Conservation (phyloP, 1,284 basidiomycete genomes). For the Stygiomarasmius scandens region DNA sequence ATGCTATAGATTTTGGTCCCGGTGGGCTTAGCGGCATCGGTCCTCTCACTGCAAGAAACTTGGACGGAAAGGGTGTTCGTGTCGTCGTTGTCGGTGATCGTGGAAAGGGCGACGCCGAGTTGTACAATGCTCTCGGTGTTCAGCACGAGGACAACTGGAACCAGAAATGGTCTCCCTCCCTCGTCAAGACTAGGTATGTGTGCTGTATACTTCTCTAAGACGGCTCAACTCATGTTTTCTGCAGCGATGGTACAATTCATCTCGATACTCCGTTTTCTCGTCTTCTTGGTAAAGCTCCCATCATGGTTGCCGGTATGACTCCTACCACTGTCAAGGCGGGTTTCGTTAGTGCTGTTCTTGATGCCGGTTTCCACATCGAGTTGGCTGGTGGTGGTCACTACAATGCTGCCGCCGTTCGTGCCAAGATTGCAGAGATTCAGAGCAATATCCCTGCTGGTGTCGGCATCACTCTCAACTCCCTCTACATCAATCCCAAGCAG, state of each 20-base stretch:
- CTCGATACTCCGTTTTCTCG: slow-evolving; percentile 97
- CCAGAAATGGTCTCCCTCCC: slow-evolving; percentile 82
- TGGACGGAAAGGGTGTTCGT: slow-evolving; percentile 92
- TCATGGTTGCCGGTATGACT: slow-evolving; percentile 99
- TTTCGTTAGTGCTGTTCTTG: slow-evolving; percentile 89
- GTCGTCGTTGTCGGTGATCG: slow-evolving; percentile 87
- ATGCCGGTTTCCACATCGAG: slow-evolving; percentile 95
- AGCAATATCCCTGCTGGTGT: slow-evolving; percentile 81
- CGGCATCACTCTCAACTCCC: slow-evolving; percentile 91
- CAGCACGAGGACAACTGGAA: slow-evolving; percentile 89
- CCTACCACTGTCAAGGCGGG: slow-evolving; percentile 92
- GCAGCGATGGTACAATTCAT: slow-evolving; percentile 85
- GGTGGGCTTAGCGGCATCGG: slow-evolving; percentile 95
- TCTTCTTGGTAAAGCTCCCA: slow-evolving; percentile 91
- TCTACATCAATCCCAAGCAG: slow-evolving; percentile 98
- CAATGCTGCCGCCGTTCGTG: slow-evolving; percentile 84
- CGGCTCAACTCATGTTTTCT: slow-evolving; percentile 12
- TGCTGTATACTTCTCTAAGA: not conserved
- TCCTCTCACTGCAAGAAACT: slow-evolving; percentile 85
- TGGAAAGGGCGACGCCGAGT: slow-evolving; percentile 83
- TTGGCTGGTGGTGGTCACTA: slow-evolving; percentile 98
- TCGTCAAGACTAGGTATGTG: slow-evolving; percentile 88
- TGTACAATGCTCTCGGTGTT: slow-evolving; percentile 73
- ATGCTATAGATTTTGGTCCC: slow-evolving; percentile 95
- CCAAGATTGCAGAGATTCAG: slow-evolving; percentile 91